Base-by-base conservation (phyloP, 768 basidiomycete genomes). In the Sarcomyxa edulis region DNA sequence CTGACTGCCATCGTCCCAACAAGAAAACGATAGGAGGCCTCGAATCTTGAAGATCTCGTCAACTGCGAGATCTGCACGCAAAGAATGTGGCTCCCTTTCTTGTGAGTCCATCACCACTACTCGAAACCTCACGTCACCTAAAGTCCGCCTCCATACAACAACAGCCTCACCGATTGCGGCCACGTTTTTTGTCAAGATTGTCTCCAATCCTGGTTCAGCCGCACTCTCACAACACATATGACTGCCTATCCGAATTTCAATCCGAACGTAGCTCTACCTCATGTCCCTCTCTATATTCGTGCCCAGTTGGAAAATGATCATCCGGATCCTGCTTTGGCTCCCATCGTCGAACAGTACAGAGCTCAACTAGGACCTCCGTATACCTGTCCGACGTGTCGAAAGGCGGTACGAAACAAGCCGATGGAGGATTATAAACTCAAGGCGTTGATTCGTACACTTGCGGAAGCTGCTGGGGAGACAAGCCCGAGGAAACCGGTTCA, bases 161-260 rank as follows among this genome's bases (percentile, higher is more conserved):
- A 20, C 48, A 86, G 84, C 5, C 64, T 87, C 15, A 57, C 72
- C 5, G 69, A 68, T 27, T 88, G 84, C 39, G 84, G 84, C 3
- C 84, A 88, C 55, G 72, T 75, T 0, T 85, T 80, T 51, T 88
- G 84, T 51, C 60, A 72, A 44, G 53, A 53, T 5, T 87, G 84
- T 47, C 63, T 87, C 6, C 62, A 66, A 32, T 74, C 78, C 48
- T 74, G 72, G 72, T 71, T 74, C 32, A 52, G 54, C 37, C 71
- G 72, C 3, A 68, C 59, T 1, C 69, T 75, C 35, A 62, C 58
- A 0, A 69, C 72, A 44, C 75, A 82, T 44, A 59, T 74, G 47
- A 52, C 58, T 5, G 45, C 53, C 1, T 53, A 80, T 45, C 80
- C 80, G 0, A 48, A 61, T 7, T 69, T 72, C 48, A 55, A 68